Base-by-base conservation (phyloP, 148 eudicot species). In the Chenopodium formosanum region DNA sequence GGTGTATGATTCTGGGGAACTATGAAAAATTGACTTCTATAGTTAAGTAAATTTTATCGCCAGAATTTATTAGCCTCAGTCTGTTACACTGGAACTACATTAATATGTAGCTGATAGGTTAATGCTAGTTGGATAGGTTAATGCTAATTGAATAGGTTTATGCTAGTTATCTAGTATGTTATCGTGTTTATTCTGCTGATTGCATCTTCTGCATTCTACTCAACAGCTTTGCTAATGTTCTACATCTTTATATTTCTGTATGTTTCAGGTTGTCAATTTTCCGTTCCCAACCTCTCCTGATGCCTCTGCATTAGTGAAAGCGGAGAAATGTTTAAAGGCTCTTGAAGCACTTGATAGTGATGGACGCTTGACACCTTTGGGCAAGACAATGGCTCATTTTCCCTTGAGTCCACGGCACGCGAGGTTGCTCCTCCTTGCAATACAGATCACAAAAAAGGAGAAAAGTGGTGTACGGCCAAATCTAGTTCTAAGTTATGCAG, bases 351-450 rank as follows among this genome's bases (percentile, higher is more conserved):
- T 96, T 69, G 92, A 95, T 89, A 17, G 70, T 50, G 84, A 91
- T 2, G 97, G 97, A 78, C 87, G 82, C 68, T 70, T 92, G 80
- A 96, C 99, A 13, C 86, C 93, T 63, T 80, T 96, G 47, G 99
- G 98, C 52, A 89, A 91, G 88, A 89, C 93, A 20, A 96, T 96
- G 99, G 90, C 94, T 84, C 91, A 80, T 31, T 96, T 88, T 84
- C 99, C 99, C 10, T 88, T 94, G 94, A 88, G 94, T 73, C 98
- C 99, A 67, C 93, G 98, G 25, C 99, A 96, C 82, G 90, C 99
- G n/a, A 83, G 93, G 81, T 88, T 96, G 93, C 97, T 96, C 73
- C 93, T 96, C 77, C 87, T 92, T 31, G 98, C 94, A 64, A 88
- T 96, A 79, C 88, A 90, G 83, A 89, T 88, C 50, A 82, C 89